Evolutionary conservation across 2,329 filamentous ascomycete species (phyloP), one percentile per base, ranked within the genome.

Genomic region (Penicillium psychrosexuale): DNA sequence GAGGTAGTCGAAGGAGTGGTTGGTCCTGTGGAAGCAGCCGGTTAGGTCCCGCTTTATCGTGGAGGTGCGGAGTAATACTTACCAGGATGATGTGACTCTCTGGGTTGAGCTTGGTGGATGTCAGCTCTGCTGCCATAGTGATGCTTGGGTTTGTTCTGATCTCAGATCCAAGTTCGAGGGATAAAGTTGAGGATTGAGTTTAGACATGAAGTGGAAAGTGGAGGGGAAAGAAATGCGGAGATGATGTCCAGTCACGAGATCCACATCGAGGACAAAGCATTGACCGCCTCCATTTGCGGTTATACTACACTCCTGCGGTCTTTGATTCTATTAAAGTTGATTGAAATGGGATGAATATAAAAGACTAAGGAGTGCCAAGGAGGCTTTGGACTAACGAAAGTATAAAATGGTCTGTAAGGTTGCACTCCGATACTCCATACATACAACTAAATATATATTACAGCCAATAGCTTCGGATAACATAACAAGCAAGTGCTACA

Each of bases 1-100:
- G 88, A 17, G 94, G 94, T 22, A 97, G 85, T 33, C 92, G 91
- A 63, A 99, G 85, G 62, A 97, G 88, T 4, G 93, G 89, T 82
- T 97, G 93, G 70, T 99, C 94, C 91, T 93, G 43, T 28, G 38
- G 7, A 22, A 19, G 42, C 34, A 38, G 51, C 22, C 34, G 39
- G 42, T 60, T 27, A 50, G 47, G 38, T 19, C 30, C 28, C 51
- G 56, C 52, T 47, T 58, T 48, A 40, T 52, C 46, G 51, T 50
- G 56, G 50, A 52, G 47, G 53, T 54, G 33, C 39, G 45, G 45
- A 58, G 40, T 34, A 43, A 46, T 53, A 12, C 5, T 50, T 76
- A 80, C 78, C 61, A 80, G 66, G 46, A 80, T 73, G 42, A 80
- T 66, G 56, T 80, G 78, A 59, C 75, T 78, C 67, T 80, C 78